Evolutionary conservation across 495 filamentous ascomycete genomes (phyloP), one percentile per base, ranked within the genome.

Genomic region (Aspergillus asperescens): DNA sequence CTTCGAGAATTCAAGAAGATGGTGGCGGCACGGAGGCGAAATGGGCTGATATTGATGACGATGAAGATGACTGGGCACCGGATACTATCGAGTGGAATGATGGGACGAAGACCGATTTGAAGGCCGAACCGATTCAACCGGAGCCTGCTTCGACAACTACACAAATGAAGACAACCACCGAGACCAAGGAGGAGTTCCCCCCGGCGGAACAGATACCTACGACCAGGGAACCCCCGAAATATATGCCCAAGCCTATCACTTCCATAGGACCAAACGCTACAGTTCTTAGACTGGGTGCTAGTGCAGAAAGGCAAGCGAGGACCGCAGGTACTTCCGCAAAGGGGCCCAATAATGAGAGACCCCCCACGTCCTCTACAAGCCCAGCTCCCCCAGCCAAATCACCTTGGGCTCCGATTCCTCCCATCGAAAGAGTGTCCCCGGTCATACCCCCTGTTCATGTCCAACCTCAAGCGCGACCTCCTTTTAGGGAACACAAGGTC

Each of bases 41-140:
- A 64, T 99, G 93, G 93, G 93, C 94, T 15, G 93, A 99, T 73
- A 96, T 98, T 52, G 93, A 97, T 52, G 93, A 99, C 52, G 93
- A 99, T 57, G 90, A 96, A 64, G 93, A 97, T 50, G 91, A 97
- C 64, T 99, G 93, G 93, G 90, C 87, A 3, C 94, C 93, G 0
- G 91, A 97, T 56, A 85, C 87, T 6, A 95, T 97, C 54, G 89
- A 95, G 56, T 99, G 93, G 93, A 90, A 86, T 57, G 93, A 99
- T 67, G 92, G 91, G 27, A 97, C 91, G 12, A 96, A 97, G 72
- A 88, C 90, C 48, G 86, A 83, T 31, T 76, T 95, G 7, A 82
- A 42, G 39, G 23, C 20, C 13, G 42, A 45, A 29, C 22, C 38
- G 9, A 18, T 84, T 12, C 81, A 86, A 37, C 64, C 76, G 27